A percentile compares a stretch with the other conserved stretches of the same genome.
Evolutionary conservation across 495 filamentous ascomycete genomes (phyloP).

Genomic region (Staphylotrichum longicolle): DNA sequence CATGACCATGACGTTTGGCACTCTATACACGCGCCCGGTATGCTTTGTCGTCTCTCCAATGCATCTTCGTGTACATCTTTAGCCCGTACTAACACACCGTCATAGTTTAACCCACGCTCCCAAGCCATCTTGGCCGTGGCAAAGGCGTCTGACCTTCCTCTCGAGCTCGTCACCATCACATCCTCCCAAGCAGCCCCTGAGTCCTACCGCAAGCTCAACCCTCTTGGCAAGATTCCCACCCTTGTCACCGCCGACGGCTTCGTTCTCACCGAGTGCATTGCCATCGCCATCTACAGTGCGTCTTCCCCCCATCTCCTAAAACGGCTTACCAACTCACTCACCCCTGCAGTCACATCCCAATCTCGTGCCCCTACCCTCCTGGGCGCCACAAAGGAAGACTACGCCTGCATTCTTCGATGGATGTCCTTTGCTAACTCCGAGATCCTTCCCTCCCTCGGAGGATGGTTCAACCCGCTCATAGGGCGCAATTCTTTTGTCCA

Average conservation of each 20-base stretch:
- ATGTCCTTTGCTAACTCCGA: conserved; percentile 17
- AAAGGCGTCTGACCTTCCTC: background rate
- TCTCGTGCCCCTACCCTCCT: no score
- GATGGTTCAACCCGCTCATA: conserved; percentile 12
- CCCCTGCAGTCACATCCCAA: conserved; percentile 9
- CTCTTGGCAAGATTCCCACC: conserved; percentile 15
- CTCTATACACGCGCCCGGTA: conserved; percentile 13
- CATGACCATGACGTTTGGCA: conserved; percentile 12
- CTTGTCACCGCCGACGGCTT: conserved; percentile 15
- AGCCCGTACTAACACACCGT: background rate
- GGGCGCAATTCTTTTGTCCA: background rate
- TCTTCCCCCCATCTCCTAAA: no score
- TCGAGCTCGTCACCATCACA: background rate
- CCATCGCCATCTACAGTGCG: conserved; percentile 18
- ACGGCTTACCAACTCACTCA: background rate
- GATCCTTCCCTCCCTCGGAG: conserved; percentile 6
- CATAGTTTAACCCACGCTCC: background rate
- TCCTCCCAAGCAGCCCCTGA: conserved; percentile 2
- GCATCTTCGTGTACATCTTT: no score
- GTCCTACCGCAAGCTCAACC: conserved; percentile 15
- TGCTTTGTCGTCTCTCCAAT: background rate
- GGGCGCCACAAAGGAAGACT: background rate
- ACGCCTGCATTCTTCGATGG: conserved; percentile 9
- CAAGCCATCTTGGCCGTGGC: background rate
- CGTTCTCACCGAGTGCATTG: conserved; percentile 15